phyloP scores from a whole-genome alignment of 2,329 filamentous ascomycete genomes.

The Nannizziopsis barbatae region DNA sequence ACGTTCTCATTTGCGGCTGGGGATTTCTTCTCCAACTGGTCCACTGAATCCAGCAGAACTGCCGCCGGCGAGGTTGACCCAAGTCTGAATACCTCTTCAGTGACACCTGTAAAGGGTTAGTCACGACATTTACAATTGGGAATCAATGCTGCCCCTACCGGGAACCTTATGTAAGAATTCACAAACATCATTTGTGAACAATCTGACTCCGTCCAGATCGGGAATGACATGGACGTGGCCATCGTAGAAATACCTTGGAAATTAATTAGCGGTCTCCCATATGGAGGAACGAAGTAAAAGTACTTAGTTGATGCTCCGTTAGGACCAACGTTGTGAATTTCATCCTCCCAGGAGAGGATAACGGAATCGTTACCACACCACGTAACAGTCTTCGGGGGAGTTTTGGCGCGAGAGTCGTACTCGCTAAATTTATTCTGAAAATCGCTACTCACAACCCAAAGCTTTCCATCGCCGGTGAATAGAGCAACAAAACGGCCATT shows the following conservation, averaged over 20 bases:
- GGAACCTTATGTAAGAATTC: conserved; percentile 95
- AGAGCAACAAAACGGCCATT: conserved; percentile 81
- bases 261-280: neutral
- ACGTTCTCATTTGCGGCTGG: conserved; percentile 97
- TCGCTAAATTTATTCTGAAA: conserved; percentile 88
- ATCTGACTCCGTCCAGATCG: conserved; percentile 76
- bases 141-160: conserved; percentile 27
- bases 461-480: conserved; percentile 71
- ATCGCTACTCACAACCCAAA: conserved; percentile 89
- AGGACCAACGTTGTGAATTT: conserved; percentile 85
- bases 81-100: conserved; percentile 77
- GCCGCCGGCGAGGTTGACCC: conserved; percentile 82
- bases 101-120: conserved; percentile 45
- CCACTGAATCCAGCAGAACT: conserved; percentile 84
- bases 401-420: conserved; percentile 78
- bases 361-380: conserved; percentile 97
- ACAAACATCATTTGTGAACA: conserved; percentile 88
- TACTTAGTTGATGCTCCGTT: conserved; percentile 59
- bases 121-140: neutral
- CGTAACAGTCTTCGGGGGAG: conserved; percentile 72
- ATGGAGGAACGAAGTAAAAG: conserved; percentile 8
- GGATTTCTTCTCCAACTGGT: conserved; percentile 82
- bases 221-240: conserved; percentile 79
- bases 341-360: conserved; percentile 92
- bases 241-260: conserved; percentile 69